Evolutionary conservation across 208 protist species (phyloP).

Genomic region (Porcisia hertigi): DNA sequence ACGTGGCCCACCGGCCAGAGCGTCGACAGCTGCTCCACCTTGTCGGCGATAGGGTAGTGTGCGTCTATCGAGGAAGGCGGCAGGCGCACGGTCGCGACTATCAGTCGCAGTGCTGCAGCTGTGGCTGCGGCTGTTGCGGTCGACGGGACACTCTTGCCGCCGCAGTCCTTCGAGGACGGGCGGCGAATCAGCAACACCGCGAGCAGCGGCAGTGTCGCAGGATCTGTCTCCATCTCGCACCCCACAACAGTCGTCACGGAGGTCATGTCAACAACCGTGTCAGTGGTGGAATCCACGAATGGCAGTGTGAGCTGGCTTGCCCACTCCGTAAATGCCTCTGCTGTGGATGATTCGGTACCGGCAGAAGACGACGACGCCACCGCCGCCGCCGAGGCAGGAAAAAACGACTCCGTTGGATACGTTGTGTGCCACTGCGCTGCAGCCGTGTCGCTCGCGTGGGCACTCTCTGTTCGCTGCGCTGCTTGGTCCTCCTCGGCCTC

Average conservation of each 20-base stretch:
- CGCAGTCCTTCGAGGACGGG: background rate
- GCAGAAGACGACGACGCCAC: background rate
- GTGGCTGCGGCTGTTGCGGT: background rate
- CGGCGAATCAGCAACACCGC: constrained; percentile 44
- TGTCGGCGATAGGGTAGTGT: constrained; percentile 18
- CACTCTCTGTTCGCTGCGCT: background rate
- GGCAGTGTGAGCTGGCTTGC: constrained; percentile 41
- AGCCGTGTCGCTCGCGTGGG: background rate
- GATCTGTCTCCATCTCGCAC: background rate
- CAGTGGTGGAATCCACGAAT: constrained; percentile 45
- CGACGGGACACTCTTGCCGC: background rate
- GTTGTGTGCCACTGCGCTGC: constrained; percentile 31
- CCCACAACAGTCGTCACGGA: constrained; percentile 12
- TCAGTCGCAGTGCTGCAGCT: constrained; percentile 3
- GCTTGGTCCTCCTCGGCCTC: constrained; percentile 2
- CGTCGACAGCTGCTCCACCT: constrained; percentile 15
- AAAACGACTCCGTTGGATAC: constrained; percentile 25
- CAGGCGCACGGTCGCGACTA: constrained; percentile 46
- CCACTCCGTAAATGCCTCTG: constrained; percentile 73
- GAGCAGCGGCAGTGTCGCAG: constrained; percentile 24
- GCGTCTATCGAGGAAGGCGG: constrained; percentile 45
- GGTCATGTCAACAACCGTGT: constrained; percentile 48
- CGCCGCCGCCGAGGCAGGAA: constrained; percentile 3
- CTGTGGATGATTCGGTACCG: background rate
- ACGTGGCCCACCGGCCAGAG: constrained; percentile 55